A percentile compares a stretch with the other conserved stretches of the same genome.
Evolutionary conservation across 345 rosid genomes (phyloP).

Genomic region (Rhizophora apiculata): DNA sequence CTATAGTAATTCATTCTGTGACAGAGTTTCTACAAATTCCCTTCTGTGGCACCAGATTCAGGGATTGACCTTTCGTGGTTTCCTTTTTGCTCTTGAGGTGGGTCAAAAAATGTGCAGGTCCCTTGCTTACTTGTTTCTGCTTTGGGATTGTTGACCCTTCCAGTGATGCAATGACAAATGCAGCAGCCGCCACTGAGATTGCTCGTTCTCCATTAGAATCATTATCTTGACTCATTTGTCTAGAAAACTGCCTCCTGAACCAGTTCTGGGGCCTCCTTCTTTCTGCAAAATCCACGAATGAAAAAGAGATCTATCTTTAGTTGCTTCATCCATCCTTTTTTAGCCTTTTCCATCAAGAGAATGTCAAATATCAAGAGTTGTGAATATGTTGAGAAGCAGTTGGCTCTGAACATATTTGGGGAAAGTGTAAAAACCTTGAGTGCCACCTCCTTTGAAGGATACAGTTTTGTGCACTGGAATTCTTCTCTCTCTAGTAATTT

Average conservation of each 20-base stretch:
- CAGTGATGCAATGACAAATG: conserved; percentile 29
- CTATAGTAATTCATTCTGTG: neutral
- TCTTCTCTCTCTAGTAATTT: conserved; percentile 22
- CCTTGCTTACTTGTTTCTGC: conserved; percentile 8
- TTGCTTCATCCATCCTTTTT: neutral
- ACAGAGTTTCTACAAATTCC: conserved; percentile 1
- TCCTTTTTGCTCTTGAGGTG: conserved; percentile 34
- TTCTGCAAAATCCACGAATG: conserved; percentile 33
- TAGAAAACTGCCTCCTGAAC: conserved; percentile 39
- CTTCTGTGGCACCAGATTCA: conserved; percentile 24
- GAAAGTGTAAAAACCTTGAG: neutral
- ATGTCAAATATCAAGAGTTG: too few species aligned
- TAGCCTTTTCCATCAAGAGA: too few species aligned
- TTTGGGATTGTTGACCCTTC: conserved; percentile 18
- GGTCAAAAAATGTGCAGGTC: conserved; percentile 14
- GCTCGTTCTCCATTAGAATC: conserved; percentile 29
- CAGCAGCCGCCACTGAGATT: conserved; percentile 51
- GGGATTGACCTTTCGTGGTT: neutral
- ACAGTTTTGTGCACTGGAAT: conserved; percentile 29
- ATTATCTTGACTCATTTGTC: conserved; percentile 32
- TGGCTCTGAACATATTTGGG: neutral
- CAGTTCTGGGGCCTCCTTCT: conserved; percentile 38
- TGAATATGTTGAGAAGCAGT: neutral
- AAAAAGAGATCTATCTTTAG: neutral
- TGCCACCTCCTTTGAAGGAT: conserved; percentile 41